A percentile compares a stretch with the other conserved stretches of the same genome.
Evolutionary conservation across 306 rosid species (phyloP).

Genomic region (Acacia melanoxylon): DNA sequence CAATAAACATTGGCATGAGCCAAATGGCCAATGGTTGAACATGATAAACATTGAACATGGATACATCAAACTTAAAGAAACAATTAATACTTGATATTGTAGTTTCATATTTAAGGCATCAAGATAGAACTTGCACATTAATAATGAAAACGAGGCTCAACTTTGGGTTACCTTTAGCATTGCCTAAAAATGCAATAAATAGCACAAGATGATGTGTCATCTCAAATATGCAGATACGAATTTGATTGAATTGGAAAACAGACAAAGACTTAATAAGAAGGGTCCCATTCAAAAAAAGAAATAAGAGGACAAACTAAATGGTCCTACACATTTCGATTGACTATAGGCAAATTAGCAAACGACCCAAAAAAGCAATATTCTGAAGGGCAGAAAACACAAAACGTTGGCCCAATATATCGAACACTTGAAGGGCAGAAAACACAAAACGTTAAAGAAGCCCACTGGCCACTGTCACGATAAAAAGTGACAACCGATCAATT

Average conservation of each 20-base stretch:
- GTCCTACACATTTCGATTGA: not conserved
- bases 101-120: not conserved
- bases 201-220: not conserved
- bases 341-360: not conserved
- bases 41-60: not conserved
- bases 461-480: not conserved
- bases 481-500: conserved; percentile 6
- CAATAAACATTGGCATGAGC: not conserved
- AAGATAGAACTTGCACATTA: not conserved
- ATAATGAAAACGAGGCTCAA: not conserved
- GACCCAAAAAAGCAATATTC: not conserved
- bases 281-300: not conserved
- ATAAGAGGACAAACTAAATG: not conserved
- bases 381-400: too few relatives aligned
- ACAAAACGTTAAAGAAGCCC: not conserved
- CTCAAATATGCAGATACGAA: not conserved
- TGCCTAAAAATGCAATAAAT: not conserved
- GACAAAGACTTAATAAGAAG: not conserved
- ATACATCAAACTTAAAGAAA: not conserved
- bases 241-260: not conserved
- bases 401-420: conserved; percentile 49
- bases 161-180: not conserved
- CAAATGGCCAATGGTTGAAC: not conserved
- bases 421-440: conserved; percentile 33
- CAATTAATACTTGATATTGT: not conserved